These are phyloP conservation scores for Aureobasidium leucospermi DNA, from an alignment of 2,329 filamentous ascomycete species.

Conservation along the genomic window DNA sequence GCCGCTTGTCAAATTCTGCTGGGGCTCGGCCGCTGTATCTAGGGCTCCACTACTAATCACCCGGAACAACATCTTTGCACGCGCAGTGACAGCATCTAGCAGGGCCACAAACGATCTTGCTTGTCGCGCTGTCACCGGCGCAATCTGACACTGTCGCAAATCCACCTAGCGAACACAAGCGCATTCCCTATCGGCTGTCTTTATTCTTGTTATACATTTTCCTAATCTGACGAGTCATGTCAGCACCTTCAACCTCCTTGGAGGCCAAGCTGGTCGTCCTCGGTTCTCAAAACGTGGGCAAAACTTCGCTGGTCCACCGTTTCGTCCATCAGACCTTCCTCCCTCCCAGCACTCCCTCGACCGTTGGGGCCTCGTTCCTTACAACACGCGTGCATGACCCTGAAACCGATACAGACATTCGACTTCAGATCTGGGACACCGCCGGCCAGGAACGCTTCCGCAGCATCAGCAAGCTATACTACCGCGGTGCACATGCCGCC, in stretches of 20 bases:
- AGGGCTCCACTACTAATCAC: not conserved
- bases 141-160: not conserved
- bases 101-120: slow-evolving; percentile 5
- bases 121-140: not conserved
- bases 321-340: slow-evolving; percentile 67
- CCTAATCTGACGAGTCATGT: slow-evolving; percentile 1
- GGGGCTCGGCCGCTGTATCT: not conserved
- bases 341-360: slow-evolving; percentile 43
- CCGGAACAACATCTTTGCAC: not conserved
- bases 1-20: slow-evolving; percentile 4
- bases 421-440: slow-evolving; percentile 96
- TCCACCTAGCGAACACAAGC: not conserved
- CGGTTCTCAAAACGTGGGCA: slow-evolving; percentile 71
- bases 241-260: slow-evolving; percentile 42
- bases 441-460: slow-evolving; percentile 93
- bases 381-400: slow-evolving; percentile 64
- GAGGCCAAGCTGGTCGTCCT: slow-evolving; percentile 78
- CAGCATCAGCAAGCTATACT: slow-evolving; percentile 91
- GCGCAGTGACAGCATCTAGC: not conserved
- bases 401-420: slow-evolving; percentile 76
- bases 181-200: not conserved
- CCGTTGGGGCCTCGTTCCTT: slow-evolving; percentile 48
- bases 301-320: slow-evolving; percentile 69
- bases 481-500: slow-evolving; percentile 88
- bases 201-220: not conserved